These are phyloP conservation scores for Medicago arabica DNA, from an alignment of 306 rosid species.

Conservation along the genomic window DNA sequence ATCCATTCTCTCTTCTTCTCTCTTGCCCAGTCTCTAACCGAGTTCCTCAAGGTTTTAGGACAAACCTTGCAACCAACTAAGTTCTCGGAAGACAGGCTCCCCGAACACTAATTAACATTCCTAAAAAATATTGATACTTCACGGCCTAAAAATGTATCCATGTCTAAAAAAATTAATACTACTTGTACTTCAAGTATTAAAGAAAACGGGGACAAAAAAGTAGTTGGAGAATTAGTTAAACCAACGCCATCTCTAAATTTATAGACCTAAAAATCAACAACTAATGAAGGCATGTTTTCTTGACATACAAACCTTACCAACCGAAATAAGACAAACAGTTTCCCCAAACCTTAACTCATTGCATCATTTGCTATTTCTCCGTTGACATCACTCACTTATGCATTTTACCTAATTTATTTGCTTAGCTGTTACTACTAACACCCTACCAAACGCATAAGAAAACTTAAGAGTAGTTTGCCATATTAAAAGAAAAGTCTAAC, in stretches of 20 bases:
- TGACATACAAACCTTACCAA: conserved; percentile 1
- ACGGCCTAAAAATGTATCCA: too few relatives aligned
- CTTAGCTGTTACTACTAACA: not conserved
- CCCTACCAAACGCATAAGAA: not conserved
- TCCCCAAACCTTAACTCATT: not conserved
- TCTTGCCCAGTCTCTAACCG: too few relatives aligned
- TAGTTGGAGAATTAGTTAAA: not conserved
- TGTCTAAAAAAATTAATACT: too few relatives aligned
- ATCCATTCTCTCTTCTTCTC: too few relatives aligned
- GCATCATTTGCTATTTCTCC: not conserved
- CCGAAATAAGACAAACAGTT: not conserved
- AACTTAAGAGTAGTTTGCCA: not conserved
- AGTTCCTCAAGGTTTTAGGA: too few relatives aligned
- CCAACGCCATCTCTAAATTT: not conserved
- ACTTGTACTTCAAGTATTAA: too few relatives aligned
- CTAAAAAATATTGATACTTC: too few relatives aligned
- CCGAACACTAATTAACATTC: too few relatives aligned
- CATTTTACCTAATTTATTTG: not conserved
- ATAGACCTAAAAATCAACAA: not conserved
- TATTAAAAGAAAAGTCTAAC: not conserved
- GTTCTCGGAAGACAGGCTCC: too few relatives aligned
- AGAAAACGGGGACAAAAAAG: not conserved
- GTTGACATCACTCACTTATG: not conserved
- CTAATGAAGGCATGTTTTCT: conserved; percentile 2
- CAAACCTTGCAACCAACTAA: too few relatives aligned